These are phyloP conservation scores for Balakata baccata DNA, from an alignment of 345 rosid species.

Conservation along the genomic window DNA sequence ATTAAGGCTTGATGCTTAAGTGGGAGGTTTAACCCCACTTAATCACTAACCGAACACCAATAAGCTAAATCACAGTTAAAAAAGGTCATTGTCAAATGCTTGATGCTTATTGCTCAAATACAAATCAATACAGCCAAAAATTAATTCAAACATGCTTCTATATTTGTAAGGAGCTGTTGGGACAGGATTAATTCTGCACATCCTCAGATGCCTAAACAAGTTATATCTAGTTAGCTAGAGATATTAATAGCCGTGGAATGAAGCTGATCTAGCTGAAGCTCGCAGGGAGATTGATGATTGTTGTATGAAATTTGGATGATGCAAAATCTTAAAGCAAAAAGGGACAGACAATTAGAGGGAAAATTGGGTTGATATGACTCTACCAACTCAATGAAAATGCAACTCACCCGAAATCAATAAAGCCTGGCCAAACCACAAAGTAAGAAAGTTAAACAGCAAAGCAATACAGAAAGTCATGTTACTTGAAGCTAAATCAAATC, in stretches of 20 bases:
- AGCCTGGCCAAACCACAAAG: neutral
- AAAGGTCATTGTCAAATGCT: neutral
- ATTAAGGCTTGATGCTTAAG: too few species aligned
- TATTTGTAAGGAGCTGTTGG: neutral
- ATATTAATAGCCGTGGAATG: too few species aligned
- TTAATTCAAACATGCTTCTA: neutral
- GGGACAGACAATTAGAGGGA: neutral
- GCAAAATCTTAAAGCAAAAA: neutral
- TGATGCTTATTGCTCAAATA: slow-evolving; percentile 2
- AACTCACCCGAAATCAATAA: slow-evolving; percentile 1
- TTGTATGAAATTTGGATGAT: neutral
- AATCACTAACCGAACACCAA: too few species aligned
- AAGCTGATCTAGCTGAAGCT: too few species aligned
- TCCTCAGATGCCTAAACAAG: too few species aligned
- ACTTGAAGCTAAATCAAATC: neutral
- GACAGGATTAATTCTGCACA: too few species aligned
- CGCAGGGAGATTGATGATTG: neutral
- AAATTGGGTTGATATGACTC: neutral
- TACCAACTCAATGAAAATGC: neutral
- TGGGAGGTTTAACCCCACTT: too few species aligned
- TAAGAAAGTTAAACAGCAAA: neutral
- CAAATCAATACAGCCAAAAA: neutral
- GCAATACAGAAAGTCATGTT: neutral
- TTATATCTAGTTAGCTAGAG: neutral
- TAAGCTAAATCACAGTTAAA: too few species aligned